Conservation (phyloP, 148 eudicot species). For the Camellia lanceoleosa region DNA sequence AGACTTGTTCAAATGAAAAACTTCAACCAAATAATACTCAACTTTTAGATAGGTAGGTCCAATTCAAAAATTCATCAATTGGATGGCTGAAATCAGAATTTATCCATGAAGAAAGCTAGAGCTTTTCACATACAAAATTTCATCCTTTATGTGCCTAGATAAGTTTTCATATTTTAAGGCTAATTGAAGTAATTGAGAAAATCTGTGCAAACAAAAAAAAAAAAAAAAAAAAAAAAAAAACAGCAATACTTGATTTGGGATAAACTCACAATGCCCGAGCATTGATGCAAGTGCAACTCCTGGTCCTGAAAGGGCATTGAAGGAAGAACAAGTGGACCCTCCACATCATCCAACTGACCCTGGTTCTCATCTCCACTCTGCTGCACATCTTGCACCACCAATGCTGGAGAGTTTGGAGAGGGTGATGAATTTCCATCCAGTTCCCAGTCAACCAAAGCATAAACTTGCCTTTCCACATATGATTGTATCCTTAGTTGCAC, state of each 20-base stretch:
- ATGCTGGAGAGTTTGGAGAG: constrained; percentile 35
- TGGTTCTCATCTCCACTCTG: constrained; percentile 32
- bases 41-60: not conserved
- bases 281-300: constrained; percentile 33
- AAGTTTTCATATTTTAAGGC: not conserved
- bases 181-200: not conserved
- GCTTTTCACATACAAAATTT: not conserved
- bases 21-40: not conserved
- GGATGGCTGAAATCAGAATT: not conserved
- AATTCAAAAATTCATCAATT: not conserved
- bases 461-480: constrained; percentile 72
- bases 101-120: not conserved
- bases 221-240: no score
- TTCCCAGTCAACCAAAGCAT: constrained; percentile 62
- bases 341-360: constrained; percentile 29
- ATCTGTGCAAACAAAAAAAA: no score
- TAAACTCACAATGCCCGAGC: constrained; percentile 57
- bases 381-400: constrained; percentile 41
- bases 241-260: not conserved
- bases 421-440: constrained; percentile 32
- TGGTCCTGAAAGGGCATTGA: constrained; percentile 42
- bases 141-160: not conserved
- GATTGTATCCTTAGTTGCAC: constrained; percentile 43
- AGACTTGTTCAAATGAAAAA: not conserved
- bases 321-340: constrained; percentile 21